Evolutionary conservation across 139 green algal genomes (phyloP).

Genomic region (Micractinium sp.): DNA sequence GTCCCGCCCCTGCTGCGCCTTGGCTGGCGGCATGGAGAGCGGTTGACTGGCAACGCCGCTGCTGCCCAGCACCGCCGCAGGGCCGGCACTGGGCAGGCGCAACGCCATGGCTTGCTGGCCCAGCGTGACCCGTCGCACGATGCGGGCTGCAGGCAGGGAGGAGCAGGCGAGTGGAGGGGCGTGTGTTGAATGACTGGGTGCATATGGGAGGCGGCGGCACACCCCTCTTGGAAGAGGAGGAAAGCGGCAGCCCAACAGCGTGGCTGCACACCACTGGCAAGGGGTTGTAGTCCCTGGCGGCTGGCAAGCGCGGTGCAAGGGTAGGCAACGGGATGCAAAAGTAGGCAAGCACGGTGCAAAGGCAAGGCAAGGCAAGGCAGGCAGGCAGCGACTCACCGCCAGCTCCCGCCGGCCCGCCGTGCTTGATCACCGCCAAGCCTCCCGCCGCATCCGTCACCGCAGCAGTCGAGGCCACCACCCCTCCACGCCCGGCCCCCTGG

Average conservation of each 20-base stretch:
- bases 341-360: neutral
- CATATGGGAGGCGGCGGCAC: too few relatives aligned
- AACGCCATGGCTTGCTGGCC: slow-evolving; percentile 2
- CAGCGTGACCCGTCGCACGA: neutral
- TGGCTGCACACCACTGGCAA: neutral
- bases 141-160: neutral
- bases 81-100: neutral
- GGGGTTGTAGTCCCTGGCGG: neutral
- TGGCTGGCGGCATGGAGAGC: neutral
- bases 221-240: too few relatives aligned
- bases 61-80: neutral
- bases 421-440: slow-evolving; percentile 14
- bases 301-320: neutral
- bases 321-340: neutral
- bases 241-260: neutral
- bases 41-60: neutral
- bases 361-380: neutral
- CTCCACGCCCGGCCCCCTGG: neutral
- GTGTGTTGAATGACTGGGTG: neutral
- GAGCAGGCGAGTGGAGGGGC: neutral
- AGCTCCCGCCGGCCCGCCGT: neutral
- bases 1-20: neutral
- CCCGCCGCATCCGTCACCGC: neutral
- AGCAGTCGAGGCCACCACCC: neutral
- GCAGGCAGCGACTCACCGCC: neutral